These are phyloP conservation scores for Colletotrichum plurivorum DNA, from an alignment of 2,329 filamentous ascomycete genomes.

Conservation along the genomic window DNA sequence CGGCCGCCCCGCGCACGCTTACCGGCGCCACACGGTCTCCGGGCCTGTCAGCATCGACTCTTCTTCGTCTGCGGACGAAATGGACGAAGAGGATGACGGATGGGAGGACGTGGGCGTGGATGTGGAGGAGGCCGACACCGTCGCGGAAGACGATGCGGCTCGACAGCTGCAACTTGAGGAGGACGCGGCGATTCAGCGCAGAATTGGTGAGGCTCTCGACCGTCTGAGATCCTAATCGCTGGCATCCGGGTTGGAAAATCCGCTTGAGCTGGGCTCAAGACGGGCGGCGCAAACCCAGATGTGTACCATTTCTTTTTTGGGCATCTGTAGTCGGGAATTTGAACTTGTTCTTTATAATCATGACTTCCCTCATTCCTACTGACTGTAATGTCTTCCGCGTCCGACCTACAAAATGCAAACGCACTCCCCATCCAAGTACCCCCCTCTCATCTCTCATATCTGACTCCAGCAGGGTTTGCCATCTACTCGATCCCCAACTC, in stretches of 20 bases:
- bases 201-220: slow-evolving; percentile 2
- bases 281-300: not conserved
- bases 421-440: too few relatives aligned
- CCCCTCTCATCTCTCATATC: too few relatives aligned
- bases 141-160: not conserved
- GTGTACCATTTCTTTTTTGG: not conserved
- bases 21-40: not conserved
- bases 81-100: not conserved
- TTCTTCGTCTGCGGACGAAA: not conserved
- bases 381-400: too few relatives aligned
- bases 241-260: not conserved
- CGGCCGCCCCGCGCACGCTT: not conserved
- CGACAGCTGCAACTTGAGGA: not conserved
- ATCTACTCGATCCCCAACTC: too few relatives aligned
- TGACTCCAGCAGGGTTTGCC: too few relatives aligned
- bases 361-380: too few relatives aligned
- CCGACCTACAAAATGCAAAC: too few relatives aligned
- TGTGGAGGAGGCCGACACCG: not conserved
- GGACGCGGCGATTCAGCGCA: not conserved
- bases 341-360: too few relatives aligned
- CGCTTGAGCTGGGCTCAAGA: not conserved
- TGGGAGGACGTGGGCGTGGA: not conserved
- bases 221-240: not conserved
- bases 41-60: not conserved
- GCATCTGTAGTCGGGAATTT: not conserved